These are phyloP conservation scores for Ogataea nakhonphanomensis DNA, from an alignment of 805 yeast species.

Conservation along the genomic window DNA sequence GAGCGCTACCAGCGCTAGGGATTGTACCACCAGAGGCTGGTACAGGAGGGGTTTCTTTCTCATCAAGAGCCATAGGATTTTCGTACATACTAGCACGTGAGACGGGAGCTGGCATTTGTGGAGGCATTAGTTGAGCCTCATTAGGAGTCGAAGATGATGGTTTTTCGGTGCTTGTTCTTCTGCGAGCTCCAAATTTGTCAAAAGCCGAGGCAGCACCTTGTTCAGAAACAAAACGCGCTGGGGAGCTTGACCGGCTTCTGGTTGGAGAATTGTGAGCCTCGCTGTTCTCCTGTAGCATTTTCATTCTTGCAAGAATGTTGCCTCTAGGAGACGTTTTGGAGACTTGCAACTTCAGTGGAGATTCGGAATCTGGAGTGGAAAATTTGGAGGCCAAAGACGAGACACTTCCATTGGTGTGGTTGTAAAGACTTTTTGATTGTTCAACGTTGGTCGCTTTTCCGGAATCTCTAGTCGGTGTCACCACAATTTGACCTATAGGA, in stretches of 20 bases:
- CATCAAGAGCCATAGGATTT: slow-evolving; percentile 10
- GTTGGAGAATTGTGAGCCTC: slow-evolving; percentile 10
- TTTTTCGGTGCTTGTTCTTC: slow-evolving; percentile 17
- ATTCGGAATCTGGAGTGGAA: slow-evolving; percentile 18
- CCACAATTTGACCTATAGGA: slow-evolving; percentile 17
- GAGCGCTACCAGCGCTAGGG: slow-evolving; percentile 25
- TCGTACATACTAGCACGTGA: slow-evolving; percentile 9
- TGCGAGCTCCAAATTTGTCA: slow-evolving; percentile 31
- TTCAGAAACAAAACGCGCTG: slow-evolving; percentile 16
- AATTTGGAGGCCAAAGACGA: slow-evolving; percentile 31
- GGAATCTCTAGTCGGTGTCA: slow-evolving; percentile 13
- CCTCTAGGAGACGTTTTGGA: slow-evolving; percentile 21
- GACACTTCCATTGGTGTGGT: slow-evolving; percentile 21
- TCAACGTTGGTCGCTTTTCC: slow-evolving; percentile 8
- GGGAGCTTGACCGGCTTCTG: slow-evolving; percentile 18
- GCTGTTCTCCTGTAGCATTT: slow-evolving; percentile 25
- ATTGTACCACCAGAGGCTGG: slow-evolving; percentile 17
- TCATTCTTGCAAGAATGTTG: slow-evolving; percentile 24
- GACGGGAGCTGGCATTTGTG: neutral
- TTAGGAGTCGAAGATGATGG: neutral
- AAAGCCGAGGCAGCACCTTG: slow-evolving; percentile 20
- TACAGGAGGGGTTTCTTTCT: neutral
- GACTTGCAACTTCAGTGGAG: slow-evolving; percentile 14
- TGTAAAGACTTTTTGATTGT: slow-evolving; percentile 7
- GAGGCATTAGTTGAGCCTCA: neutral